Percentiles rank a stretch among this genome's conserved stretches.
Evolutionary conservation across 805 yeast species (phyloP).

Genomic region (Candida palmyrensis): DNA sequence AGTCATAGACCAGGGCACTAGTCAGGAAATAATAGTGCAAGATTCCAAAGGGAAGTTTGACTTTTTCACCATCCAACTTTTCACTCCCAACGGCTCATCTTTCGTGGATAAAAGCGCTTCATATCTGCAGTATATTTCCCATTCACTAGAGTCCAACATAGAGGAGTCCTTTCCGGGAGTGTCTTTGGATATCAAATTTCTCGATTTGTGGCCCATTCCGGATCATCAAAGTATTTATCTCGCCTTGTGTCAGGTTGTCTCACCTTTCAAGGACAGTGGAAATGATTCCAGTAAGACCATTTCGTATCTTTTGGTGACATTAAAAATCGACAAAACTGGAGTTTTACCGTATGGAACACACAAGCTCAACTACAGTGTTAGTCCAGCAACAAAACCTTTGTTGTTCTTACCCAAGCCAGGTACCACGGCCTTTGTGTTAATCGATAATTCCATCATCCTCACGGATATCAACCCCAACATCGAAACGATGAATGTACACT

Average conservation of each 20-base stretch:
- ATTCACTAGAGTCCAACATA: constrained; percentile 23
- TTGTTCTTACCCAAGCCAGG: constrained; percentile 56
- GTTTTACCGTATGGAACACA: constrained; percentile 60
- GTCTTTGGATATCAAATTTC: constrained; percentile 43
- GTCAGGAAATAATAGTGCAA: constrained; percentile 35
- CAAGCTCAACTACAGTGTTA: constrained; percentile 44
- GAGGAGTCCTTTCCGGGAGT: constrained; percentile 45
- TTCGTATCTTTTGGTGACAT: constrained; percentile 41
- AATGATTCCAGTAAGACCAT: not conserved
- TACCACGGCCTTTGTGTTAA: constrained; percentile 54
- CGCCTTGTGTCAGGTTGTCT: constrained; percentile 26
- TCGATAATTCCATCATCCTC: constrained; percentile 57
- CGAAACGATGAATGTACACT: constrained; percentile 16
- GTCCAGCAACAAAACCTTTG: constrained; percentile 32
- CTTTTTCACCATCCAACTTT: constrained; percentile 20
- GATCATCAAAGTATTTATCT: constrained; percentile 35
- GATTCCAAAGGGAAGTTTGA: constrained; percentile 43
- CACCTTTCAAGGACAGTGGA: constrained; percentile 7
- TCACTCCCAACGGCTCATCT: constrained; percentile 24
- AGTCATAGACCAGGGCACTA: constrained; percentile 44
- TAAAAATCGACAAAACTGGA: constrained; percentile 47
- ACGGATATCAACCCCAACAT: constrained; percentile 49
- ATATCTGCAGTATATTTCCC: constrained; percentile 26
- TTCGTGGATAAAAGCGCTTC: constrained; percentile 20
- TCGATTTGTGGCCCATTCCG: constrained; percentile 55